These are phyloP conservation scores for Alternaria gansuensis DNA, from an alignment of 2,329 filamentous ascomycete genomes.

Conservation along the genomic window DNA sequence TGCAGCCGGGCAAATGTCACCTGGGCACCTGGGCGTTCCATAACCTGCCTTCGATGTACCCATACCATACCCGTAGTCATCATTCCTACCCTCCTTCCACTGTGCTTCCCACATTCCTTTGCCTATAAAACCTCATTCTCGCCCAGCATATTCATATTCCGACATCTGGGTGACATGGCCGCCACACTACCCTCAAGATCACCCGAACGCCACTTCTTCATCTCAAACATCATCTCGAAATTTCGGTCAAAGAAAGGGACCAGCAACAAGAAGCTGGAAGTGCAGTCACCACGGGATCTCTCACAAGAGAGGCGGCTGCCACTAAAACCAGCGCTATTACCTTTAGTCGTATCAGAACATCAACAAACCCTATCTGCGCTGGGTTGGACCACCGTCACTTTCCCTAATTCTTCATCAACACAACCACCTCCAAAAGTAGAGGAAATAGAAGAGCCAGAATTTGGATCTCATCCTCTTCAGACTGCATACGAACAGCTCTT, in stretches of 20 bases:
- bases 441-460: background rate
- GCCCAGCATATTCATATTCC: background rate
- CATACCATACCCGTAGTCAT: background rate
- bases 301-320: slow-evolving; percentile 31
- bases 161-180: slow-evolving; percentile 27
- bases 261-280: background rate
- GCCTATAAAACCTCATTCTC: background rate
- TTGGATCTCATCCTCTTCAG: slow-evolving; percentile 42
- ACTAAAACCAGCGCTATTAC: slow-evolving; percentile 37
- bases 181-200: slow-evolving; percentile 25
- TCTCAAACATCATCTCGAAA: slow-evolving; percentile 43
- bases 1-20: slow-evolving; percentile 15
- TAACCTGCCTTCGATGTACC: background rate
- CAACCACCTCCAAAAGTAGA: background rate
- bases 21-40: slow-evolving; percentile 1
- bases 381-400: slow-evolving; percentile 52
- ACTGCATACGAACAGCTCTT: slow-evolving; percentile 43
- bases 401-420: slow-evolving; percentile 28
- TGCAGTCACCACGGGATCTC: background rate
- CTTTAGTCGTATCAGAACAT: slow-evolving; percentile 47
- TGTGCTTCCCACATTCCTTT: background rate
- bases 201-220: slow-evolving; percentile 32
- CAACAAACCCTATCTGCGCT: slow-evolving; percentile 42
- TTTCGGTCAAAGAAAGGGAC: slow-evolving; percentile 34
- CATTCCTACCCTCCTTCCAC: background rate